phyloP scores from a whole-genome alignment of 164 flowering plant species.

The Litsea cubeba region DNA sequence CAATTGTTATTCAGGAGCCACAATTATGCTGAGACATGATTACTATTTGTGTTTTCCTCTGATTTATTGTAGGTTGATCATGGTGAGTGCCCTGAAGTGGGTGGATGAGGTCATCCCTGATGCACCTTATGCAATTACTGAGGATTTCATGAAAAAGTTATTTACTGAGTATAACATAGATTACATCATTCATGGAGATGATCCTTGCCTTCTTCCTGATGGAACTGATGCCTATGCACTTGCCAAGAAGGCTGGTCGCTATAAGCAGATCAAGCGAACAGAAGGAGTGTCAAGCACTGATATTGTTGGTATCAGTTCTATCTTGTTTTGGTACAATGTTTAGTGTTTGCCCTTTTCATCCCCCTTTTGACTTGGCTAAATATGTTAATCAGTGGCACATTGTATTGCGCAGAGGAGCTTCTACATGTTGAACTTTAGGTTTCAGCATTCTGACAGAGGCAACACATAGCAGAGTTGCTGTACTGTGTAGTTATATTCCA shows the following conservation, averaged over 20 bases:
- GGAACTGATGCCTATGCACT: slow-evolving; percentile 97
- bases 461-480: too few relatives aligned
- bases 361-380: slow-evolving; percentile 3
- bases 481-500: not conserved
- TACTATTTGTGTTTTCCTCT: not conserved
- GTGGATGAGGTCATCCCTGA: slow-evolving; percentile 95
- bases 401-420: not conserved
- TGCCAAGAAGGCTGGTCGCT: slow-evolving; percentile 96
- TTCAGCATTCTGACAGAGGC: too few relatives aligned
- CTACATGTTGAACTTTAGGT: too few relatives aligned
- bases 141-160: slow-evolving; percentile 82
- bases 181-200: slow-evolving; percentile 98
- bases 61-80: slow-evolving; percentile 58
- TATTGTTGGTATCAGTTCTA: slow-evolving; percentile 70
- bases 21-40: too few relatives aligned
- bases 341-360: not conserved
- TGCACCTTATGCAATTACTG: slow-evolving; percentile 96
- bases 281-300: slow-evolving; percentile 99
- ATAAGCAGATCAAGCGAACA: slow-evolving; percentile 96
- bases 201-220: slow-evolving; percentile 96
- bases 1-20: too few relatives aligned
- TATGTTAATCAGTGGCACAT: not conserved
- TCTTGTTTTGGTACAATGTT: slow-evolving; percentile 5
- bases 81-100: slow-evolving; percentile 96
- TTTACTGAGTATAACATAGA: slow-evolving; percentile 84